Evolutionary conservation across 768 basidiomycete genomes (phyloP), one percentile per base, ranked within the genome.

Genomic region (Ramaria rubella): DNA sequence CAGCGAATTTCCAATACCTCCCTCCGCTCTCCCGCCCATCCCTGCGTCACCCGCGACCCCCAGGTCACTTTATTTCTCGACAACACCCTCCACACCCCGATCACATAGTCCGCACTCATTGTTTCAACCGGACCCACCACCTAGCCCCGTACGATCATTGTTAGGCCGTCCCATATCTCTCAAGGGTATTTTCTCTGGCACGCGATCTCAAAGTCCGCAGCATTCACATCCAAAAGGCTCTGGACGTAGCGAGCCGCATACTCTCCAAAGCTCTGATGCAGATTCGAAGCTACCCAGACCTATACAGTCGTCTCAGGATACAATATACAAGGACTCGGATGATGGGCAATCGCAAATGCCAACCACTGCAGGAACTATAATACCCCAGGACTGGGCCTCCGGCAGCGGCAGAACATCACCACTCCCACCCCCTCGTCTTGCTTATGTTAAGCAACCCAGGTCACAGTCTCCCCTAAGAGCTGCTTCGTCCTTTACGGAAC

Each of bases 41-140:
- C 55, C 55, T 9, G 44, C 55, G 8, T 56, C 55, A 5, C 55
- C 55, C 8, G 15, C 5, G 36, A 56, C 55, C n/a, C 44, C 55
- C 8, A 30, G 33, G 27, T 56, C 55, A 6, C 29, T 56, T n/a
- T 36, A 46, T 23, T 56, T 56, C 26, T 46, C 55, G 4, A 56
- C 44, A 6, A 44, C 52, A 14, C 52, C 52, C 1, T 42, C 33
- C 26, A 51, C 31, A 5, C 49, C 49, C 19, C 49, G 49, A 2
- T 51, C 49, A 15, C 46, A 14, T 24, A 48, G 46, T 48, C 46
- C 46, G 5, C 7, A 27, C 21, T 30, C 55, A n/a, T 19, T 23
- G 8, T 46, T 34, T 24, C 17, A 21, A 29, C 19, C 14, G 17
- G 44, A 56, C 17, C 44, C 43, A 26, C 31, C 29, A 31, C 44